These are phyloP conservation scores for Dissophora ornata DNA, from an alignment of 192 early-diverging fungal species.

Conservation along the genomic window DNA sequence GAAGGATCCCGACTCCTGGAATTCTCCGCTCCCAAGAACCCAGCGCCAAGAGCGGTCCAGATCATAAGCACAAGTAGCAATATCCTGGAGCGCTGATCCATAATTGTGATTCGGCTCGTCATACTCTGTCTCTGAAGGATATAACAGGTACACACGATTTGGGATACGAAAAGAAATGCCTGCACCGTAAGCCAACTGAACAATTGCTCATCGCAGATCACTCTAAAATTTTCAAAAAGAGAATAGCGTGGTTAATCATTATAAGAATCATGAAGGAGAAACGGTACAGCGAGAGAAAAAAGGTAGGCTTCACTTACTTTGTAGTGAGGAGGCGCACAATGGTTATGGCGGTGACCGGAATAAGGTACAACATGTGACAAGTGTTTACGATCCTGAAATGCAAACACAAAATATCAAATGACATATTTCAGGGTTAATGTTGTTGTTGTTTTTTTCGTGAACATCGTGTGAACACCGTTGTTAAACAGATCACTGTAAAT, in stretches of 20 bases:
- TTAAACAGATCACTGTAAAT: no score
- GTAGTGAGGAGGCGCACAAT: constrained; percentile 29
- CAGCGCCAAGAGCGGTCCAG: constrained; percentile 53
- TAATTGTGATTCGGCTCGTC: constrained; percentile 16
- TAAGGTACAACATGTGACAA: constrained; percentile 39
- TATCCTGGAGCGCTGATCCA: constrained; percentile 37
- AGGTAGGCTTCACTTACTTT: constrained; percentile 31
- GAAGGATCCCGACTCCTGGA: constrained; percentile 8
- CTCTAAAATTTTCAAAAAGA: constrained; percentile 6
- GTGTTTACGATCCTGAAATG: constrained; percentile 34
- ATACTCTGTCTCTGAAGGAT: constrained; percentile 42
- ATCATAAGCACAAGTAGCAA: constrained; percentile 38
- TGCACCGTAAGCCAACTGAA: constrained; percentile 54
- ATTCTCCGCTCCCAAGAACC: constrained; percentile 31
- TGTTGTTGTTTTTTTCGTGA: background rate
- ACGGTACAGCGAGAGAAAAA: background rate
- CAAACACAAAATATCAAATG: constrained; percentile 15
- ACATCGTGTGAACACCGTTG: background rate
- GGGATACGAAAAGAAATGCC: constrained; percentile 28
- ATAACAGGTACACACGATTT: constrained; percentile 33
- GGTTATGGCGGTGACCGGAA: constrained; percentile 47
- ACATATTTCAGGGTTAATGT: constrained; percentile 8
- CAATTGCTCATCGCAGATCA: constrained; percentile 52
- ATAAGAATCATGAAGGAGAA: constrained; percentile 1
- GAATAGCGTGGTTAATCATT: background rate